phyloP scores from a whole-genome alignment of 2,329 filamentous ascomycete genomes.

The Xylaria sp. region DNA sequence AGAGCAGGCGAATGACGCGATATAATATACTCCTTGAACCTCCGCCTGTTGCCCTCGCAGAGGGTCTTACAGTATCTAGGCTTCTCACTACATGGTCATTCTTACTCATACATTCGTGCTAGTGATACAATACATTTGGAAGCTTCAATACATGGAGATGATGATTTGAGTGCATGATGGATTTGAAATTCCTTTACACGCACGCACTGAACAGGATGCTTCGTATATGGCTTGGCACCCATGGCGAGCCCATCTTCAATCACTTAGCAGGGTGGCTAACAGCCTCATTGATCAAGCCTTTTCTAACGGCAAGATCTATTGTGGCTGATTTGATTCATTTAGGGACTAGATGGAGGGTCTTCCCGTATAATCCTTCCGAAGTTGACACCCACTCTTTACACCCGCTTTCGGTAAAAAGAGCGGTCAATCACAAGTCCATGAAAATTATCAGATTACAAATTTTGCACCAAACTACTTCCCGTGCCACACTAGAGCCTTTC shows the following conservation, averaged over 20 bases:
- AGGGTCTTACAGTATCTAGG: background rate
- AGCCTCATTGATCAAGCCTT: constrained; percentile 26
- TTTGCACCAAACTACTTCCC: background rate
- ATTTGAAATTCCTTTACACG: constrained; percentile 28
- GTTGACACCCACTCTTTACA: background rate
- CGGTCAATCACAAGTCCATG: constrained; percentile 10
- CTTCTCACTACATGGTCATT: background rate
- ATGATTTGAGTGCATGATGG: constrained; percentile 15
- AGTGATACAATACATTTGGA: constrained; percentile 21
- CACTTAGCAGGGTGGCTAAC: constrained; percentile 1
- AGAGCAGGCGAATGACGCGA: background rate
- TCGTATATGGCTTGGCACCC: constrained; percentile 31
- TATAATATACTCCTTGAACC: constrained; percentile 24
- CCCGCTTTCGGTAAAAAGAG: constrained; percentile 5
- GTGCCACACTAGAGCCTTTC: background rate
- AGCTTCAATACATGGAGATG: constrained; percentile 6
- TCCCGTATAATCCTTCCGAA: constrained; percentile 32
- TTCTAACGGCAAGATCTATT: background rate
- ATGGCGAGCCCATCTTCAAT: constrained; percentile 11
- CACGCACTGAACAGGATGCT: constrained; percentile 1
- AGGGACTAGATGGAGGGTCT: background rate
- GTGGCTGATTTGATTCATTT: background rate
- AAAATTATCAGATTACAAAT: background rate
- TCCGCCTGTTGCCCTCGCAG: background rate
- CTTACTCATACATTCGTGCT: constrained; percentile 12